Evolutionary conservation across 768 basidiomycete genomes (phyloP), one percentile per base, ranked within the genome.

Genomic region (Lentinula edodes): DNA sequence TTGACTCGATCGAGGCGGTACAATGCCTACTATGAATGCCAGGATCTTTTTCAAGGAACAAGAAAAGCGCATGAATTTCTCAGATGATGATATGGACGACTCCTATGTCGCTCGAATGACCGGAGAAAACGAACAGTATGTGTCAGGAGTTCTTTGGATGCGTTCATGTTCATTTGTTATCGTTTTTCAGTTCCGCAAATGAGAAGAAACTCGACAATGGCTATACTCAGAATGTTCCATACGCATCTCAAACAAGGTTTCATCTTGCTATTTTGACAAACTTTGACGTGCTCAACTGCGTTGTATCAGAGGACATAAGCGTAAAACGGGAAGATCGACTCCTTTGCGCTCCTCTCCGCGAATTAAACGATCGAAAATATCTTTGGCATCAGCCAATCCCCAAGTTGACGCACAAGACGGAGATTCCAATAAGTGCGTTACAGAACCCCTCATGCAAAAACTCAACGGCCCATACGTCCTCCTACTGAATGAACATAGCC

Each of bases 21-120:
- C 12, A 13, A 13, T 23, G 32, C 4, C 34, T 12, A 36, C 39
- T 2, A 53, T 35, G 32, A 39, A 53, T 39, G n/a, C 45, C 12
- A 16, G 48, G 5, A 18, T 10, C 16, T 60, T 60, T 32, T 60
- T 51, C 48, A 43, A 41, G 2, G 20, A 50, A 39, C 45, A 46
- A 51, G 46, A 60, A n/a, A 18, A 60, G 32, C 45, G 28, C 18
- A 50, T 60, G 45, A 46, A 60, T 12, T 6, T 45, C 12, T 60
- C 58, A 16, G 58, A 60, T 18, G 43, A 46, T 35, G 58, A 60
- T 8, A 51, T 16, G 13, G 58, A 50, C 16, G 45, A 35, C 6
- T 3, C 6, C 6, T 60, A 60, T 35, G n/a, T 45, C 36, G 58
- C 45, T 34, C 45, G 58, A 38, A 60, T 58, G 46, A 51, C 56